phyloP scores from a whole-genome alignment of 2,329 filamentous ascomycete genomes.

The Calonectria leucothoes region DNA sequence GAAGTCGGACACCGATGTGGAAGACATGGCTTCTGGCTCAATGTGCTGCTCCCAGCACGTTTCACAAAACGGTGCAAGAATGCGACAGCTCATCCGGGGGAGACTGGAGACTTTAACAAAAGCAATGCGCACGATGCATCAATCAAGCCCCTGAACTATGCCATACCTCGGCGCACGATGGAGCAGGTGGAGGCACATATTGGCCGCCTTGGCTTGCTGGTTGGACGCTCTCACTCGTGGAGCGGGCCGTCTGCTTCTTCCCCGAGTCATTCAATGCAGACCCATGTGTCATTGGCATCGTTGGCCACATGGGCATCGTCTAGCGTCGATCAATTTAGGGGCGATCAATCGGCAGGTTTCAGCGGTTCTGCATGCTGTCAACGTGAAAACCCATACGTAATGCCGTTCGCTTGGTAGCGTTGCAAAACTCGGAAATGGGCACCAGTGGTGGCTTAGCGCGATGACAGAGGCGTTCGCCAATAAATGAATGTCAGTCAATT shows the following conservation, averaged over 20 bases:
- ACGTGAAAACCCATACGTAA: background rate
- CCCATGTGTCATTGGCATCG: background rate
- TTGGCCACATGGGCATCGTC: background rate
- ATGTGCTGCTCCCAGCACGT: background rate
- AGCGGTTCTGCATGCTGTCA: background rate
- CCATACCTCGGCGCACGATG: background rate
- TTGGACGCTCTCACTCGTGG: background rate
- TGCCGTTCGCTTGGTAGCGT: background rate
- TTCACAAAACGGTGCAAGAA: background rate
- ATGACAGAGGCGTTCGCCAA: background rate
- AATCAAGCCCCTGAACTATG: background rate
- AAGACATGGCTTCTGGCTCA: background rate
- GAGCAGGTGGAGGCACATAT: background rate
- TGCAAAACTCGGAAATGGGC: background rate
- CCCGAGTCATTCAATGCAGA: background rate
- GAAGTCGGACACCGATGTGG: conserved; percentile 33
- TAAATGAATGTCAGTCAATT: background rate
- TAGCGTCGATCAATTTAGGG: conserved; percentile 2
- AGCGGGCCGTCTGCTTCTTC: background rate
- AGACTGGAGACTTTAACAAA: background rate
- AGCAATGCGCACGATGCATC: background rate
- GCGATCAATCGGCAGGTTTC: background rate
- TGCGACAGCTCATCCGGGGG: background rate
- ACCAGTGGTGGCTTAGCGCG: background rate
- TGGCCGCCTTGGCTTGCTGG: background rate